phyloP scores from a whole-genome alignment of 2,329 filamentous ascomycete genomes.

The Hymenoscyphus albidus region DNA sequence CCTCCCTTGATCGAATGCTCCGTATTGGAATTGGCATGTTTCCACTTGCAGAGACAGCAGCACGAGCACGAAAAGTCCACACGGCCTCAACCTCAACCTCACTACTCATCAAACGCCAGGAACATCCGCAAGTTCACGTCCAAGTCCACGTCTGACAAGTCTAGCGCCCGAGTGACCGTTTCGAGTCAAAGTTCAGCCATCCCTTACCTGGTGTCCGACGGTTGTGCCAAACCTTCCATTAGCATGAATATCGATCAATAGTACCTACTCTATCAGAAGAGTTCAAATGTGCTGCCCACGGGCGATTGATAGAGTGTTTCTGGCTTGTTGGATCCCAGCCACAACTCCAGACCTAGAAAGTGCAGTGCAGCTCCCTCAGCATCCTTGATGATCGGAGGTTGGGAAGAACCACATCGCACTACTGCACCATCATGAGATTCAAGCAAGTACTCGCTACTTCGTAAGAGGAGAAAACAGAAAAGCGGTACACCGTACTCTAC shows the following conservation, averaged over 20 bases:
- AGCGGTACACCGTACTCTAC: too few species aligned
- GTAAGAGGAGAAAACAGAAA: not conserved
- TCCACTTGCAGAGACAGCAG: not conserved
- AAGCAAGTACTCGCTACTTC: not conserved
- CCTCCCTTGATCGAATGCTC: not conserved
- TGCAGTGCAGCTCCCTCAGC: not conserved
- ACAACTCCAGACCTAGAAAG: not conserved
- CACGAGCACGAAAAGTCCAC: not conserved
- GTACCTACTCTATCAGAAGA: not conserved
- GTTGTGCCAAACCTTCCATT: not conserved
- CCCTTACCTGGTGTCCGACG: not conserved
- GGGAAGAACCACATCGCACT: not conserved
- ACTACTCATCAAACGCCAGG: not conserved
- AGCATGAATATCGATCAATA: not conserved
- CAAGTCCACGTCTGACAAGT: not conserved
- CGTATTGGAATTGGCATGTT: not conserved
- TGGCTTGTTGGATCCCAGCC: not conserved
- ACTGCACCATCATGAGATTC: not conserved
- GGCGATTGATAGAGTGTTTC: not conserved
- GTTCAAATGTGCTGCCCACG: not conserved
- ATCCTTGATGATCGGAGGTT: slow-evolving; percentile 11
- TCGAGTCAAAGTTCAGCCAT: not conserved
- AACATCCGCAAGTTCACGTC: not conserved
- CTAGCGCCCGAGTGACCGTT: not conserved
- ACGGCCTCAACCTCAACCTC: not conserved